phyloP scores from a whole-genome alignment of 2,329 filamentous ascomycete species.

The Huntiella decipiens region DNA sequence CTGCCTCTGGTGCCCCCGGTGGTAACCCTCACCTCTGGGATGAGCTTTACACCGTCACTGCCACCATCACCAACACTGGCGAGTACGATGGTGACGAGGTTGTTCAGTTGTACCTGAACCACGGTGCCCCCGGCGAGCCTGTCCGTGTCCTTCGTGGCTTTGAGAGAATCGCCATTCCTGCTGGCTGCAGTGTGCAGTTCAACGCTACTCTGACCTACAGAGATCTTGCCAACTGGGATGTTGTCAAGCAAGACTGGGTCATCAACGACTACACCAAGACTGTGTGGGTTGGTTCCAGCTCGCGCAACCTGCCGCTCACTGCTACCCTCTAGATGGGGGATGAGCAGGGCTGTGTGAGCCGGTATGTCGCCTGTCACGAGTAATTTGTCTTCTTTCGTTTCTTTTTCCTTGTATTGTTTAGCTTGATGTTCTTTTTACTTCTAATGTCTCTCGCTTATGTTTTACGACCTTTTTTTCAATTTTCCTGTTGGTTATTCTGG shows the following conservation, averaged over 20 bases:
- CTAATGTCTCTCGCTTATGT: neutral
- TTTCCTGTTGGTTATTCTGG: neutral
- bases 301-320: slow-evolving; percentile 31
- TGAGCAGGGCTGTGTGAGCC: neutral
- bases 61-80: slow-evolving; percentile 55
- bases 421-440: neutral
- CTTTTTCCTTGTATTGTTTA: slow-evolving; percentile 1
- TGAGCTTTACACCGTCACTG: slow-evolving; percentile 46
- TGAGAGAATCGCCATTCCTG: slow-evolving; percentile 50
- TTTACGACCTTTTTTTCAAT: neutral
- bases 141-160: slow-evolving; percentile 56
- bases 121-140: slow-evolving; percentile 60
- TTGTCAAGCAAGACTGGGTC: slow-evolving; percentile 65
- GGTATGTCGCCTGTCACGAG: neutral
- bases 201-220: slow-evolving; percentile 51
- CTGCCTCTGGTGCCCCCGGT: slow-evolving; percentile 36
- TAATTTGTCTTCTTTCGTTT: neutral
- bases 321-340: slow-evolving; percentile 14
- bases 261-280: slow-evolving; percentile 31
- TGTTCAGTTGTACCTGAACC: slow-evolving; percentile 58
- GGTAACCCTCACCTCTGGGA: slow-evolving; percentile 50
- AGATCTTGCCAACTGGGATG: slow-evolving; percentile 79
- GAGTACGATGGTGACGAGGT: slow-evolving; percentile 47
- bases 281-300: slow-evolving; percentile 35
- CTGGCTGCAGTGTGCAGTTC: slow-evolving; percentile 51